Percentiles rank a stretch among this genome's conserved stretches.
phyloP scores from a whole-genome alignment of 208 protist species.

The Leishmania tarentolae region DNA sequence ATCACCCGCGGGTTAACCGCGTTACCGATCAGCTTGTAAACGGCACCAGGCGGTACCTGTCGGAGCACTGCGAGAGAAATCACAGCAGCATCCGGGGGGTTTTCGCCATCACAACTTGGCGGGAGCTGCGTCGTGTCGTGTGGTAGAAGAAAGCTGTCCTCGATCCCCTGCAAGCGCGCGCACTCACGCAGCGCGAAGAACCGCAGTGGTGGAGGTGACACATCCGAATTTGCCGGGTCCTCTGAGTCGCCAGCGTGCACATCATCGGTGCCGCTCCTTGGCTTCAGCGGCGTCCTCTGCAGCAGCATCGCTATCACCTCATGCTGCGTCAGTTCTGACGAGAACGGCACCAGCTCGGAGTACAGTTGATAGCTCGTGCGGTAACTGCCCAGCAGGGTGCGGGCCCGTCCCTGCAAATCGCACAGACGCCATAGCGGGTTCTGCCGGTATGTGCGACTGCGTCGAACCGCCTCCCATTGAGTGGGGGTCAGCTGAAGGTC shows the following conservation, averaged over 20 bases:
- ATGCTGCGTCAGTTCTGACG: not conserved
- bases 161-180: conserved; percentile 76
- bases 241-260: not conserved
- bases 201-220: conserved; percentile 38
- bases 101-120: not conserved
- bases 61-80: conserved; percentile 12
- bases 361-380: conserved; percentile 70
- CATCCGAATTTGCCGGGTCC: not conserved
- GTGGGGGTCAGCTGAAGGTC: conserved; percentile 38
- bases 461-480: conserved; percentile 59
- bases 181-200: conserved; percentile 76
- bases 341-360: conserved; percentile 71
- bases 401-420: conserved; percentile 47
- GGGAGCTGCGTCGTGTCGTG: conserved; percentile 20
- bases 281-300: not conserved
- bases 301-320: conserved; percentile 2
- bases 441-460: conserved; percentile 51
- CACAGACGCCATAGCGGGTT: conserved; percentile 54
- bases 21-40: conserved; percentile 80
- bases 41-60: conserved; percentile 31
- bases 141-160: conserved; percentile 48
- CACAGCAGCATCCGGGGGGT: not conserved
- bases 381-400: conserved; percentile 73
- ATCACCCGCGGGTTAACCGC: conserved; percentile 81
- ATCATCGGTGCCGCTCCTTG: not conserved